Evolutionary conservation across 2,329 filamentous ascomycete species (phyloP).

Genomic region (Penicillium sclerotiorum): DNA sequence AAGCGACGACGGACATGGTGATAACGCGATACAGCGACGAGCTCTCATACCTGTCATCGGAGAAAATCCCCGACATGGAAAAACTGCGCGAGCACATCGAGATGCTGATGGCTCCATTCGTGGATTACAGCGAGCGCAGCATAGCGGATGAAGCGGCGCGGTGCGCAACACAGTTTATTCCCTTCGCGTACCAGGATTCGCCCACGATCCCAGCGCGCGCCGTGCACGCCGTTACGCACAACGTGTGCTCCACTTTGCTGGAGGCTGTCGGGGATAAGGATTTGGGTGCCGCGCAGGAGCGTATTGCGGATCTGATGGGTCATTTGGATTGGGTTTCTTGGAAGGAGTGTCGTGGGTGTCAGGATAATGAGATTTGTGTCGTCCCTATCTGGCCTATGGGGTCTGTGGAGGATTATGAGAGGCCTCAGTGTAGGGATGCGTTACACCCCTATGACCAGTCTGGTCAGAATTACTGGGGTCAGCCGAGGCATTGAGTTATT

Average conservation of each 20-base stretch:
- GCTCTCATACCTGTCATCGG: constrained; percentile 46
- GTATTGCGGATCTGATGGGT: constrained; percentile 46
- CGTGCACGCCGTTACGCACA: constrained; percentile 33
- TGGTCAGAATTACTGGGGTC: constrained; percentile 36
- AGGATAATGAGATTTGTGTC: constrained; percentile 58
- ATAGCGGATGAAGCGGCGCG: constrained; percentile 28
- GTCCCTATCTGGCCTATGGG: constrained; percentile 69
- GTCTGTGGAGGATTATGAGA: constrained; percentile 55
- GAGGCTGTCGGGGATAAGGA: constrained; percentile 23
- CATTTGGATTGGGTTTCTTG: constrained; percentile 63
- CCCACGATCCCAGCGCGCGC: constrained; percentile 28
- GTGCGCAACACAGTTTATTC: constrained; percentile 41
- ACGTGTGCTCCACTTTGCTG: constrained; percentile 37
- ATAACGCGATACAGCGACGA: constrained; percentile 63
- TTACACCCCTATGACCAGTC: constrained; percentile 20
- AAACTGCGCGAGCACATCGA: constrained; percentile 33
- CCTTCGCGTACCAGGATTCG: constrained; percentile 12
- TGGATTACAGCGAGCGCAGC: constrained; percentile 37
- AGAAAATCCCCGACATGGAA: constrained; percentile 23
- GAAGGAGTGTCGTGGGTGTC: constrained; percentile 60
- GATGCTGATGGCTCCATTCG: constrained; percentile 35
- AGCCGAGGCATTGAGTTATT: too few relatives aligned
- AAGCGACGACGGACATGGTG: constrained; percentile 67
- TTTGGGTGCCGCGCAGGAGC: constrained; percentile 29
- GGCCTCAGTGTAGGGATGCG: constrained; percentile 48